Evolutionary conservation across 108 stramenopile species (phyloP).

Genomic region (Fistulifera pelliculosa): DNA sequence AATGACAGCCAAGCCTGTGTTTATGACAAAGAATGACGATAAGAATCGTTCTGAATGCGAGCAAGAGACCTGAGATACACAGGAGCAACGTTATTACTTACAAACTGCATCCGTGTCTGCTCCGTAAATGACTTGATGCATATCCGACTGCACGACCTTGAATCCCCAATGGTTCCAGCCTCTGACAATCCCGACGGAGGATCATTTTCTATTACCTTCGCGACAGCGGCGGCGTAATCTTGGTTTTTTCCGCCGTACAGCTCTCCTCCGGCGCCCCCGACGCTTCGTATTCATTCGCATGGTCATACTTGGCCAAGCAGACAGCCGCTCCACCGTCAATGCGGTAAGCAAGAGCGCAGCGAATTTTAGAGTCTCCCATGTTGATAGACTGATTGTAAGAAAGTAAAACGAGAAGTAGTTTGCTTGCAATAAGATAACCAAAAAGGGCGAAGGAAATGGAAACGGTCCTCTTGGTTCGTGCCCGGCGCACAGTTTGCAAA

Average conservation of each 20-base stretch:
- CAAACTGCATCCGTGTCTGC: slow-evolving; percentile 77
- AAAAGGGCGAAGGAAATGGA: too few relatives aligned
- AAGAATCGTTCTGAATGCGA: background rate
- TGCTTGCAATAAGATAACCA: too few relatives aligned
- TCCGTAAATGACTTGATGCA: slow-evolving; percentile 83
- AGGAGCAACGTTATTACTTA: slow-evolving; percentile 32
- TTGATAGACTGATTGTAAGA: background rate
- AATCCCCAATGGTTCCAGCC: slow-evolving; percentile 65
- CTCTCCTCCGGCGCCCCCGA: slow-evolving; percentile 36
- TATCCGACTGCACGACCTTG: slow-evolving; percentile 82
- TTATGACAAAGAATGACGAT: background rate
- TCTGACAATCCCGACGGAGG: slow-evolving; percentile 57
- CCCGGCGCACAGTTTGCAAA: too few relatives aligned
- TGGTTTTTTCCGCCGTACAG: slow-evolving; percentile 64
- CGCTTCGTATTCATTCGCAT: slow-evolving; percentile 65
- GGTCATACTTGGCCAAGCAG: slow-evolving; percentile 80
- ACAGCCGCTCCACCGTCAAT: slow-evolving; percentile 38
- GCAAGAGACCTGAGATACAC: background rate
- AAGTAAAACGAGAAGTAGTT: background rate
- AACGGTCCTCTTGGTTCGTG: too few relatives aligned
- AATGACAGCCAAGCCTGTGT: slow-evolving; percentile 73
- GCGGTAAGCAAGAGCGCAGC: slow-evolving; percentile 74
- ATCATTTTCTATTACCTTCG: slow-evolving; percentile 62
- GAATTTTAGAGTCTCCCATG: slow-evolving; percentile 80
- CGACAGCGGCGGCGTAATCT: slow-evolving; percentile 71